A percentile compares a stretch with the other conserved stretches of the same genome.
Conservation (phyloP, 768 basidiomycete species). For the Phlebiopsis gigantea region DNA sequence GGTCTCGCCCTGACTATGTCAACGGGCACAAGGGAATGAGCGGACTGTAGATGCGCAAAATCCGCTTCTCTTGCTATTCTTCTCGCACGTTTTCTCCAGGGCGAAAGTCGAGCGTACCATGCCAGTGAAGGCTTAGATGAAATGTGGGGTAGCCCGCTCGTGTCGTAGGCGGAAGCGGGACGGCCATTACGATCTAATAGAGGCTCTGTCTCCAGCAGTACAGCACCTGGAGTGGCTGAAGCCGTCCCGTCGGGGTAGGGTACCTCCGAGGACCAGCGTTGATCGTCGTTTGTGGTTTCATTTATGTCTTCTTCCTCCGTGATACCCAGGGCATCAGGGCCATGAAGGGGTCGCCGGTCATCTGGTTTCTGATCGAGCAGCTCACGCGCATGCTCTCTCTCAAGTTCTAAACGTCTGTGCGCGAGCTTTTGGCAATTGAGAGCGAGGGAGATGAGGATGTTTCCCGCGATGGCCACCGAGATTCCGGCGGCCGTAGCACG, state of each 20-base stretch:
- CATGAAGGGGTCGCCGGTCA: background rate
- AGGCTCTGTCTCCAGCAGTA: slow-evolving; percentile 4
- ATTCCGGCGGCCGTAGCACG: slow-evolving; percentile 70
- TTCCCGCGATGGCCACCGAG: slow-evolving; percentile 74
- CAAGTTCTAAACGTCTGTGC: slow-evolving; percentile 62
- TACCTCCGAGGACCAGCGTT: background rate
- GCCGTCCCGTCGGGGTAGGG: too few species aligned
- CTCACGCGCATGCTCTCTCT: slow-evolving; percentile 26
- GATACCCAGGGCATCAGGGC: background rate
- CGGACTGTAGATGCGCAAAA: background rate
- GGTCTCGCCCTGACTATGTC: slow-evolving; percentile 10
- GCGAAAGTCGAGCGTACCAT: background rate
- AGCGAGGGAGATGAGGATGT: slow-evolving; percentile 84
- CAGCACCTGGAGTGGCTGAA: background rate
- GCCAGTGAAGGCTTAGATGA: background rate
- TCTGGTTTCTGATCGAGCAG: background rate
- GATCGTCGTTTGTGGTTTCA: background rate
- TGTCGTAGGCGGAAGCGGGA: background rate
- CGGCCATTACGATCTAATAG: background rate
- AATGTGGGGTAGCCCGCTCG: background rate
- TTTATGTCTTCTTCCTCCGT: slow-evolving; percentile 7
- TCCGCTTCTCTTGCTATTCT: background rate
- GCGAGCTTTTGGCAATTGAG: slow-evolving; percentile 93
- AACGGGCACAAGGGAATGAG: slow-evolving; percentile 8
- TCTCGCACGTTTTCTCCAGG: slow-evolving; percentile 1